Percentiles rank a stretch among this genome's conserved stretches.
phyloP scores from a whole-genome alignment of 306 rosid species.

The Dicorynia guianensis region DNA sequence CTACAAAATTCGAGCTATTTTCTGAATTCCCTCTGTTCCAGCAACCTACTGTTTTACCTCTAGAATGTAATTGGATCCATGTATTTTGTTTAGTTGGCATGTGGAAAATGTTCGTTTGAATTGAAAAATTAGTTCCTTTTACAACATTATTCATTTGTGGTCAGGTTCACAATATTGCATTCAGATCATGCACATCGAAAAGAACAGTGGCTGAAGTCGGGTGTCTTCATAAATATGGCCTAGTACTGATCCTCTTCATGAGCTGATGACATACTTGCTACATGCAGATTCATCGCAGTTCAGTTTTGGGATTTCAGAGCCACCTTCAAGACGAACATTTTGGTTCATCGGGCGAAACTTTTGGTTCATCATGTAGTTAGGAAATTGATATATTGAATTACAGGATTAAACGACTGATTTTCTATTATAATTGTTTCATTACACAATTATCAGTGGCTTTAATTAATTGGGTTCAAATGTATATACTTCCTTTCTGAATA shows the following conservation, averaged over 20 bases:
- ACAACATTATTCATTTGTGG: slow-evolving; percentile 25
- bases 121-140: slow-evolving; percentile 5
- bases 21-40: slow-evolving; percentile 1
- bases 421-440: slow-evolving; percentile 38
- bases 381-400: slow-evolving; percentile 58
- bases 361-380: slow-evolving; percentile 56
- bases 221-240: slow-evolving; percentile 3
- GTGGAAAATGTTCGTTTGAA: slow-evolving; percentile 4
- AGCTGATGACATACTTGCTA: slow-evolving; percentile 31
- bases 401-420: slow-evolving; percentile 40
- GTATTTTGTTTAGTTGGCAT: slow-evolving; percentile 3
- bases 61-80: slow-evolving; percentile 14
- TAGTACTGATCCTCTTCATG: neutral
- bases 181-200: slow-evolving; percentile 6
- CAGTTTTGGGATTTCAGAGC: slow-evolving; percentile 44
- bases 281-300: slow-evolving; percentile 54
- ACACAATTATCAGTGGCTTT: slow-evolving; percentile 48
- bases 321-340: slow-evolving; percentile 58
- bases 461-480: slow-evolving; percentile 62
- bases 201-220: neutral
- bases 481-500: slow-evolving; percentile 55
- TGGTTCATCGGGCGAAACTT: slow-evolving; percentile 55
- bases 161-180: slow-evolving; percentile 25
- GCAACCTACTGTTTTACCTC: slow-evolving; percentile 6
- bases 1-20: slow-evolving; percentile 7